Base-by-base conservation (phyloP, 2,329 filamentous ascomycete species). In the Trichoderma sp. region DNA sequence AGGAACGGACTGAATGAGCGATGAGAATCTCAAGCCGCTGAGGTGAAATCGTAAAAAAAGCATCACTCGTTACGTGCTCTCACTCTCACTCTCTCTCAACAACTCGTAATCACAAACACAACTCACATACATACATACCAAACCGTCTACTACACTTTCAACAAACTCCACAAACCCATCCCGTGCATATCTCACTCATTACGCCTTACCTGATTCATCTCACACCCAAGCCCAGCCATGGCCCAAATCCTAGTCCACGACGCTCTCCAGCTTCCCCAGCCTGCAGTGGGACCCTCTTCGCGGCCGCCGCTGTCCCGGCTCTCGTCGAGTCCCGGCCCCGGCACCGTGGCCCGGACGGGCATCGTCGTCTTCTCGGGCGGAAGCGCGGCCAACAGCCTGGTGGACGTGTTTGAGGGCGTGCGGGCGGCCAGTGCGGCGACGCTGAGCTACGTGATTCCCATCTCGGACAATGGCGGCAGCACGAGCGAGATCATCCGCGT, bases 391-490 rank as follows among this genome's bases (percentile, higher is more conserved):
- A 98, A 98, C 82, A 97, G 90, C 80, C 89, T 98, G 6, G 96
- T 98, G 56, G 96, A 98, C 82, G 94, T 98, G 12, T 98, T 98
- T 84, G 92, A 90, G 79, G 85, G 86, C 21, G 87, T 94, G 41
- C 87, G 90, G 14, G 84, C 91, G 77, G 92, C 89, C 79, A 93
- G 93, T 77, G 85, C 89, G 56, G 93, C 93, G 81, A 86, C 89
- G 3, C 85, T 97, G 59, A 94, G 91, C 84, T 97, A 97, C 83
- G 91, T 98, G 76, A 97, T 98, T 71, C 96, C 96, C 45, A 98
- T 98, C 82, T 97, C 94, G 78, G 96, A 98, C 85, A 98, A 98
- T 84, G 96, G 96, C 66, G 96, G 96, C 53, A 97, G 94, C 79
- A 97, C 95, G 3, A 97, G 94, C 62, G 96, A 98, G 86, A 87